A percentile compares a stretch with the other conserved stretches of the same genome.
Evolutionary conservation across 257 asterid species (phyloP).

Genomic region (Striga asiatica): DNA sequence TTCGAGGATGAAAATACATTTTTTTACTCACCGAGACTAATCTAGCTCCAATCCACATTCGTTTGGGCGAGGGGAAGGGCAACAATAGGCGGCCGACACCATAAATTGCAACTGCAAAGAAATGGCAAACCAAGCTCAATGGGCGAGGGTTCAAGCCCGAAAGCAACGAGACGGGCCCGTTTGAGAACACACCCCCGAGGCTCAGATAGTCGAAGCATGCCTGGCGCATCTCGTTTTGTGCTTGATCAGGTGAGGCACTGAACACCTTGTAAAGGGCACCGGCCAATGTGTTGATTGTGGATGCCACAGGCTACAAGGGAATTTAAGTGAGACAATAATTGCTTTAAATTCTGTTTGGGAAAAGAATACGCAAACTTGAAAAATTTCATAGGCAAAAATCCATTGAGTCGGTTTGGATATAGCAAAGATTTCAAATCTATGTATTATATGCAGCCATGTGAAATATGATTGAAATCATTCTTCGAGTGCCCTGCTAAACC

Average conservation of each 20-base stretch:
- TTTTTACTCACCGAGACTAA: conserved; percentile 32
- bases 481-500: too few relatives aligned
- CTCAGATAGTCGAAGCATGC: conserved; percentile 51
- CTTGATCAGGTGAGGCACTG: conserved; percentile 38
- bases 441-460: too few relatives aligned
- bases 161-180: conserved; percentile 42
- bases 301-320: conserved; percentile 37
- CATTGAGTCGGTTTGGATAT: too few relatives aligned
- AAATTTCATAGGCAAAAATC: too few relatives aligned
- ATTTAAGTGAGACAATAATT: conserved; percentile 10
- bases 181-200: conserved; percentile 43
- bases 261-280: conserved; percentile 45
- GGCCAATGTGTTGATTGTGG: conserved; percentile 45
- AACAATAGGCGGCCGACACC: conserved; percentile 40
- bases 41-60: conserved; percentile 44
- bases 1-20: too few relatives aligned
- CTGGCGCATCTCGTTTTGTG: conserved; percentile 40
- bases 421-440: too few relatives aligned
- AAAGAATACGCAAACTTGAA: too few relatives aligned
- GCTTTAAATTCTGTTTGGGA: too few relatives aligned
- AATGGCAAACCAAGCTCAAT: conserved; percentile 43
- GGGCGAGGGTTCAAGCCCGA: conserved; percentile 47
- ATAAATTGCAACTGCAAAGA: conserved; percentile 44
- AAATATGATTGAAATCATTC: too few relatives aligned
- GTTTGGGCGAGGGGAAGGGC: conserved; percentile 39